Conservation (phyloP, 164 flowering plant genomes). For the Amborella trichopoda region DNA sequence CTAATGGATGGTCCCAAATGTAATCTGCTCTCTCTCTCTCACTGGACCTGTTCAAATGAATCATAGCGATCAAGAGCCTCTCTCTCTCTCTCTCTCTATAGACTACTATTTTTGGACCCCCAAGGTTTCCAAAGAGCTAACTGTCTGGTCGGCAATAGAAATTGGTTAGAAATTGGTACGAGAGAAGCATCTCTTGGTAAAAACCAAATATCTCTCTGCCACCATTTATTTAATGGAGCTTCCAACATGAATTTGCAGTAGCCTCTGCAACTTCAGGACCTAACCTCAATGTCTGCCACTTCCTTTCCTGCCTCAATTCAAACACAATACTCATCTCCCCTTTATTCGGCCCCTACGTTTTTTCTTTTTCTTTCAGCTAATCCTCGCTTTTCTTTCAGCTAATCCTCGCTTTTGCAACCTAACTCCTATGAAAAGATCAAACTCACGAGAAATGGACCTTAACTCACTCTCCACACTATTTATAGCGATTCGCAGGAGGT, state of each 20-base stretch:
- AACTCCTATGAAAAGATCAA: no score
- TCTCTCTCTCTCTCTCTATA: no score
- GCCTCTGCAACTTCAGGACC: constrained; percentile 22
- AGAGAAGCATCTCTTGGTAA: no score
- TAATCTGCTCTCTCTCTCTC: no score
- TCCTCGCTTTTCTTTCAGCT: background rate
- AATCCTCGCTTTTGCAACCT: background rate
- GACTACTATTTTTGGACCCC: no score
- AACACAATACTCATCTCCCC: constrained; percentile 4
- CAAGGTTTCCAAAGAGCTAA: background rate
- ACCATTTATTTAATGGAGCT: no score
- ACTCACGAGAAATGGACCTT: background rate
- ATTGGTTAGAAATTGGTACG: no score
- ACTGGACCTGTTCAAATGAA: no score
- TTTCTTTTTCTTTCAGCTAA: constrained; percentile 3
- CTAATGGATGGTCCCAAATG: no score
- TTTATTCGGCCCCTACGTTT: constrained; percentile 7
- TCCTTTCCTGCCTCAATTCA: constrained; percentile 8
- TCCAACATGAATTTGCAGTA: no score
- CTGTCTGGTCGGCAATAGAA: background rate
- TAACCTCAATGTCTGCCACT: constrained; percentile 50
- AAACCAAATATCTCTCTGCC: no score
- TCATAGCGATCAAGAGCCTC: no score
- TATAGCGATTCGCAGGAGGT: constrained; percentile 12
- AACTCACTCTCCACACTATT: constrained; percentile 14